Evolutionary conservation across 371 early-diverging fungal species (phyloP).

Genomic region (Circinella umbellata): DNA sequence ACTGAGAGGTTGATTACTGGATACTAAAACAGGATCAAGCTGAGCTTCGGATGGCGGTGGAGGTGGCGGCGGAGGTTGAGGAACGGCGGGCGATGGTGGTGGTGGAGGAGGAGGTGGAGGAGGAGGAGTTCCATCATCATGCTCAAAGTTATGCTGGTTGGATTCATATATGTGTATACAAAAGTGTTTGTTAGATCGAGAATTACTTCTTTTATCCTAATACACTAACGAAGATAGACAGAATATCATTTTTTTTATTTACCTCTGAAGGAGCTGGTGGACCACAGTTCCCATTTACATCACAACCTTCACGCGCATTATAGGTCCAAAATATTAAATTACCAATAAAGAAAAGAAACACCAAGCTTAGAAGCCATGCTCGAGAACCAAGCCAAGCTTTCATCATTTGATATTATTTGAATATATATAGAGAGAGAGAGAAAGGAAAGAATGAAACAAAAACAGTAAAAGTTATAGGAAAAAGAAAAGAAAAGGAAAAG

Average conservation of each 20-base stretch:
- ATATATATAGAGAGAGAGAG: background rate
- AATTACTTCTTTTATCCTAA: background rate
- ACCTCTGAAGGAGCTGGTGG: background rate
- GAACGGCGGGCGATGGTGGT: constrained; percentile 5
- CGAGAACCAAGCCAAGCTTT: constrained; percentile 19
- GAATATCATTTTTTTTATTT: background rate
- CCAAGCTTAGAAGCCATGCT: constrained; percentile 19
- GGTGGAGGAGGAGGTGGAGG: constrained; percentile 17
- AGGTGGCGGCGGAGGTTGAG: constrained; percentile 16
- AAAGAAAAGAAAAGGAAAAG: background rate
- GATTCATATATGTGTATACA: no score
- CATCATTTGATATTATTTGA: constrained; percentile 14
- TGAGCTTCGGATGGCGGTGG: constrained; percentile 22
- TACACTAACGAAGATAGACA: no score
- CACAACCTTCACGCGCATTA: constrained; percentile 19
- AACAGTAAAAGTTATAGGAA: no score
- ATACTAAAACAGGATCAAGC: constrained; percentile 10
- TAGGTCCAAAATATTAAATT: constrained; percentile 23
- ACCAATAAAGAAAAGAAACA: constrained; percentile 18
- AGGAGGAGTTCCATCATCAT: constrained; percentile 3
- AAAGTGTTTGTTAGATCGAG: no score
- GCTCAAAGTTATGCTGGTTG: background rate
- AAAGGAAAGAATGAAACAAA: background rate
- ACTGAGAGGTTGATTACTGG: constrained; percentile 12
- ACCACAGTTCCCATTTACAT: constrained; percentile 11